Evolutionary conservation across 495 filamentous ascomycete species (phyloP), one percentile per base, ranked within the genome.

Genomic region (Beverwykella pulmonaria): DNA sequence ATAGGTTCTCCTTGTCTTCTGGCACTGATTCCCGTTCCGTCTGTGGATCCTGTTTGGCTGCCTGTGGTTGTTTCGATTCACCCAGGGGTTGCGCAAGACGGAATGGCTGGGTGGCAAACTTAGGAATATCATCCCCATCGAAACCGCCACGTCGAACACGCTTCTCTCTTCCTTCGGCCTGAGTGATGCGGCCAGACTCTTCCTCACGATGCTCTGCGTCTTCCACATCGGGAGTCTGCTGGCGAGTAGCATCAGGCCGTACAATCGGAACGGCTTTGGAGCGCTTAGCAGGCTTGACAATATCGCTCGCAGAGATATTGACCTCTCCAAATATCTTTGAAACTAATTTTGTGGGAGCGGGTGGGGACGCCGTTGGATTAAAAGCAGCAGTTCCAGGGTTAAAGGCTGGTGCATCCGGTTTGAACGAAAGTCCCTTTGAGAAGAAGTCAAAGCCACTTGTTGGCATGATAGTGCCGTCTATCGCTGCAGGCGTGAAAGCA

Each of bases 251-350:
- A 62, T 88, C 82, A 12, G 92, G 91, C 19, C 81, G 82, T 15
- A 93, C 78, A 55, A 96, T 94, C 1, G 92, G 91, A 61, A 96
- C 82, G 27, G 90, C 90, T 75, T 92, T 97, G 4, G 88, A 90
- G 57, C 85, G 84, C 78, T 90, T 90, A 2, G 76, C 58, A 15
- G 88, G 80, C 71, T 88, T 87, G 22, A 82, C 76, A 47, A 85
- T 78, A 17, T 92, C 86, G 26, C 77, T 79, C 26, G 63, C 70
- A 15, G 61, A 64, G 20, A 91, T 71, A 55, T 90, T 85, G 68
- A 92, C 85, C 32, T 88, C 88, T n/a, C 86, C 82, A 75, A 94
- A 96, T 65, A 95, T 93, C 53, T 82, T 79, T 68, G 68, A 78
- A 72, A 65, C 79, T 73, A 55, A 70, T 69, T 23, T 72, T 74